Percentiles rank a stretch among this genome's conserved stretches.
Evolutionary conservation across 176 grass and related monocot genomes (phyloP).

Genomic region (Aegilops tauschii): DNA sequence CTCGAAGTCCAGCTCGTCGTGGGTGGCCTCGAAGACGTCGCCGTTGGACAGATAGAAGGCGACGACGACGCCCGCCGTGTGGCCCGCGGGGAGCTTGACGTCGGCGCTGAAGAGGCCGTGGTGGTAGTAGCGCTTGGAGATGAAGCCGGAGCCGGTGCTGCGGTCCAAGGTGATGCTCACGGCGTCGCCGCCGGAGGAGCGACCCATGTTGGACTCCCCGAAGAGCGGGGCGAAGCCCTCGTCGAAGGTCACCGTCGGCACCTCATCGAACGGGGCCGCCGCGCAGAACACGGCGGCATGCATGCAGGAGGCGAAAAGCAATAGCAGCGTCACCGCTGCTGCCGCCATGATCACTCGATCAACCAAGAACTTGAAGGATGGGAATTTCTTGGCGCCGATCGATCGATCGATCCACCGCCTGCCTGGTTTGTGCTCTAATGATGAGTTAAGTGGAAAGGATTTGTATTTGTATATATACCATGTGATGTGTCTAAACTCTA

Average conservation of each 20-base stretch:
- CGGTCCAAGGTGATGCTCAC: slow-evolving; percentile 59
- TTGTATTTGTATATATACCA: not conserved
- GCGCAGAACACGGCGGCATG: not conserved
- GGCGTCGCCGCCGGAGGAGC: slow-evolving; percentile 36
- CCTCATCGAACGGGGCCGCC: slow-evolving; percentile 8
- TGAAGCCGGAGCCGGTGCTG: slow-evolving; percentile 62
- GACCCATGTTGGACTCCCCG: slow-evolving; percentile 58
- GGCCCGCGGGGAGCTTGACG: slow-evolving; percentile 62
- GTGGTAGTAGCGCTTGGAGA: slow-evolving; percentile 68
- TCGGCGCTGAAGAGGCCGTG: slow-evolving; percentile 76
- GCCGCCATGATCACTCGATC: not conserved
- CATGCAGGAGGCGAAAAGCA: not conserved
- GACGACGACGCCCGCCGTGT: slow-evolving; percentile 83
- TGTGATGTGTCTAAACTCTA: not conserved
- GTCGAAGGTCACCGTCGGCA: slow-evolving; percentile 38
- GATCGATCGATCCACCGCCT: not conserved
- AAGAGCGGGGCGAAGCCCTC: slow-evolving; percentile 67
- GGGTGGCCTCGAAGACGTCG: slow-evolving; percentile 64
- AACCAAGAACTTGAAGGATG: not conserved
- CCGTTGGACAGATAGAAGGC: slow-evolving; percentile 91
- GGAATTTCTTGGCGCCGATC: not conserved
- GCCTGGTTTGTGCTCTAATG: no score
- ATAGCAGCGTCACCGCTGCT: not conserved
- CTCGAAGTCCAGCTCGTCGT: slow-evolving; percentile 88
- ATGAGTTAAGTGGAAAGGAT: not conserved